Base-by-base conservation (phyloP, 2,329 filamentous ascomycete genomes). In the Westerdykella sp. region DNA sequence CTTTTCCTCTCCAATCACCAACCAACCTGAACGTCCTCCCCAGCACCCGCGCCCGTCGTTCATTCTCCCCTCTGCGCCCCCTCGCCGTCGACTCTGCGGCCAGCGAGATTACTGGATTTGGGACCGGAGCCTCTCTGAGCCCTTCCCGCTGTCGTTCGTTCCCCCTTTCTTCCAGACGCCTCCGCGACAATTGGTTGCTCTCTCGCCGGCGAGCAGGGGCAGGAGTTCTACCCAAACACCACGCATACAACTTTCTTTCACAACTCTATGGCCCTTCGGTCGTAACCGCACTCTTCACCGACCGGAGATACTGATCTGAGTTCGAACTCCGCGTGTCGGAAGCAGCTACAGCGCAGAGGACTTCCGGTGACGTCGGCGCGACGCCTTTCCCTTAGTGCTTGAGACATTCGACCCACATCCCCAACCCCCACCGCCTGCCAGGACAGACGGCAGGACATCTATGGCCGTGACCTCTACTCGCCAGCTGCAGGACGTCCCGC, bases 381-480 rank as follows among this genome's bases (percentile, higher is more conserved):
- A 14, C n/a, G n/a, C 16, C 32, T 13, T 14, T 35, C 13, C 32
- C 32, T 15, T 15, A 18, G n/a, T 35, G n/a, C 16, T 18, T 18
- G n/a, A 14, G 32, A 35, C 13, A 30, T 21, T 32, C 21, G 31
- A 34, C 10, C 25, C 37, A 31, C 25, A 7, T 40, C 15, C 10
- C 23, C 13, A 34, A 31, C 25, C 32, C 25, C 25, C n/a, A 35
- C 32, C 32, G n/a, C 32, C 32, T 13, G 5, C 9, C 32, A 18
- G 16, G n/a, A 35, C n/a, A 15, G 16, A 14, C 14, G n/a, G 5
- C 37, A 10, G n/a, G n/a, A 35, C n/a, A 45, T 51, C 44, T 42
- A 67, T 67, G 63, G 63, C 63, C 43, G 56, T 66, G 35, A 58
- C 57, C 36, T 60, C 62, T 21, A 53, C 57, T 42, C 59, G 50